Percentiles rank a stretch among this genome's conserved stretches.
Evolutionary conservation across 331 rosid species (phyloP).

Genomic region (Spiraea crenata): DNA sequence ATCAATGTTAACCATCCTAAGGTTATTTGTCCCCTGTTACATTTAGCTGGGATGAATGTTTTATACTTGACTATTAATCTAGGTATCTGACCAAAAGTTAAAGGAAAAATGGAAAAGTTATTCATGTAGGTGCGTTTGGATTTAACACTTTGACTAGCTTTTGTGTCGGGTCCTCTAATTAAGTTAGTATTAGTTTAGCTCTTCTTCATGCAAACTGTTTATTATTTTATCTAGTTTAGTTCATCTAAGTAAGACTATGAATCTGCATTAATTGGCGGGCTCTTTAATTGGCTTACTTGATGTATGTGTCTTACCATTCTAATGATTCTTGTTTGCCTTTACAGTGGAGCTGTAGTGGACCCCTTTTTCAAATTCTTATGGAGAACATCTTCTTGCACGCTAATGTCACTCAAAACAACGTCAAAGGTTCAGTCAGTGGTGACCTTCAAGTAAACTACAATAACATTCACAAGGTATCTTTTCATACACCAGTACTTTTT

Average conservation of each 20-base stretch:
- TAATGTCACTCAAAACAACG: constrained; percentile 39
- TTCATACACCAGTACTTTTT: constrained; percentile 3
- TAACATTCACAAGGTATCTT: constrained; percentile 74
- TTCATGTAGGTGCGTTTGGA: neutral
- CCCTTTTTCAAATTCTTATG: constrained; percentile 70
- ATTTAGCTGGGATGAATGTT: too few species aligned
- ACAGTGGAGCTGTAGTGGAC: constrained; percentile 87
- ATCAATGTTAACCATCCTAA: too few species aligned
- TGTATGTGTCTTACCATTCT: constrained; percentile 8
- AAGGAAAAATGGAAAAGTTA: too few species aligned
- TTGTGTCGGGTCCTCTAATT: neutral
- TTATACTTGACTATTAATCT: too few species aligned
- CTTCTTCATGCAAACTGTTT: neutral
- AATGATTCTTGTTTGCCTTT: constrained; percentile 16
- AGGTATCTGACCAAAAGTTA: too few species aligned
- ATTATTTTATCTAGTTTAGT: too few species aligned
- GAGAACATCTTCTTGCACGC: constrained; percentile 54
- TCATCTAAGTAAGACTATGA: too few species aligned
- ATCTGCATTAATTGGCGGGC: neutral
- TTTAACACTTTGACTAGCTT: neutral
- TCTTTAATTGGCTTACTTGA: neutral
- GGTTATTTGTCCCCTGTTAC: too few species aligned
- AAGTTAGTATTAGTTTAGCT: neutral
- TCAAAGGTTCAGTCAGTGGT: constrained; percentile 52
- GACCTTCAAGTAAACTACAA: constrained; percentile 73